These are phyloP conservation scores for Talinum fruticosum DNA, from an alignment of 148 eudicot species.

Conservation along the genomic window DNA sequence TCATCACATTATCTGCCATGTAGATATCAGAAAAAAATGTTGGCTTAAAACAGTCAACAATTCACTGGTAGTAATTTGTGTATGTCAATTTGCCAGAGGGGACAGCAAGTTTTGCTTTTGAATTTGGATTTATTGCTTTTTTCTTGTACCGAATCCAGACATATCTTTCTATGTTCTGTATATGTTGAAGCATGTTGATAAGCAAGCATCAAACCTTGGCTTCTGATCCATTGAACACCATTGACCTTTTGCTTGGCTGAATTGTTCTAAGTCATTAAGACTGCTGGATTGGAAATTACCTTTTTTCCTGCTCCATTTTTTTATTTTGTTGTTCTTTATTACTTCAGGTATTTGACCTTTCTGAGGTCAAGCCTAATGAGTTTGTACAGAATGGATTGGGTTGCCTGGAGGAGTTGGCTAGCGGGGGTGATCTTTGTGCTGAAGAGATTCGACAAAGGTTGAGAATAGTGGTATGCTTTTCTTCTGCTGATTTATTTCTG, in stretches of 20 bases:
- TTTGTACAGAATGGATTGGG: conserved; percentile 74
- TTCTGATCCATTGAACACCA: neutral
- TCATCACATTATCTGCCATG: too few relatives aligned
- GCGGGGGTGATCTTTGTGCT: conserved; percentile 66
- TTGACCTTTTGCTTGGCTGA: neutral
- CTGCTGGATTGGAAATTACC: neutral
- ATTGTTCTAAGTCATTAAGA: neutral
- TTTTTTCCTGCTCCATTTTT: neutral
- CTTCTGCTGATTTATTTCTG: neutral
- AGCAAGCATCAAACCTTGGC: neutral
- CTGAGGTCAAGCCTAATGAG: conserved; percentile 72
- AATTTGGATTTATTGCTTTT: neutral
- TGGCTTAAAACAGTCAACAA: too few relatives aligned
- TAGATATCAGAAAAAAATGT: too few relatives aligned
- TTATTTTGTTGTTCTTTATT: conserved; percentile 9
- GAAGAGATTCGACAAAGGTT: conserved; percentile 69
- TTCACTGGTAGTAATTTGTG: neutral
- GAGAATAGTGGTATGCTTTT: conserved; percentile 77
- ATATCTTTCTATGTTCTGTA: neutral
- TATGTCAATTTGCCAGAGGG: neutral
- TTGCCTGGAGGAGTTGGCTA: conserved; percentile 82
- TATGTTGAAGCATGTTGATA: neutral
- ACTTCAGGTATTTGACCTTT: conserved; percentile 78
- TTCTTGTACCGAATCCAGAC: neutral
- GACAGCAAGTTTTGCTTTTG: neutral